Base-by-base conservation (phyloP, 2,329 filamentous ascomycete genomes). In the Dactylellina cionopaga region DNA sequence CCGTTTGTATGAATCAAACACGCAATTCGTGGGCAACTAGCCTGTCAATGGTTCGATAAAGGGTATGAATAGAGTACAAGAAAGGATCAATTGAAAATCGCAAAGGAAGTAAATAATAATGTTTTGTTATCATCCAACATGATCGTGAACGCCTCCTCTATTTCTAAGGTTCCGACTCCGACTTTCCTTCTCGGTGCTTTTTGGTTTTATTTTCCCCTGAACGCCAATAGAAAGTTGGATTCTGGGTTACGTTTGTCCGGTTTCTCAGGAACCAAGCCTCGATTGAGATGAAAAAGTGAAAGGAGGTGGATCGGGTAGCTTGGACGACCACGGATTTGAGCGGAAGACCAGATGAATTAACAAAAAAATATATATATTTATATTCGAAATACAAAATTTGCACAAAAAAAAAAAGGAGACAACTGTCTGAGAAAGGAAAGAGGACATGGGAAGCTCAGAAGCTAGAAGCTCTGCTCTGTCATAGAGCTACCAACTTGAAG, bases 191-290 rank as follows among this genome's bases (percentile, higher is more conserved):
- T 43, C 39, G n/a, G n/a, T n/a, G 17, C 44, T n/a, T 31, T 49
- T 49, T 5, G 7, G 44, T 43, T 58, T 46, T 17, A 24, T 25
- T 41, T 56, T 49, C 64, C 64, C 54, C 64, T 69, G 64, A 58
- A 37, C 35, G 51, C 51, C 39, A 56, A 29, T 24, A 33, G 33
- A 39, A 33, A 33, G 25, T 27, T 47, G 51, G 37, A 49, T 33
- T 22, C 51, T 29, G 49, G n/a, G 54, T 5, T 6, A 3, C 17
- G 37, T 49, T 55, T 62, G 65, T n/a, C 56, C 19, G 55, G 52
- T 31, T 55, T 60, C 49, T 56, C 55, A 62, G 65, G 47, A 70
- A 62, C 65, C 55, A 62, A 59, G n/a, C n/a, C n/a, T n/a, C n/a
- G 46, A 44, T 58, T 33, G 27, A 54, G 35, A 60, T 52, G 19